Evolutionary conservation across 129 eudicot species (phyloP), one percentile per base, ranked within the genome.

Genomic region (Heracleum sosnowskyi): DNA sequence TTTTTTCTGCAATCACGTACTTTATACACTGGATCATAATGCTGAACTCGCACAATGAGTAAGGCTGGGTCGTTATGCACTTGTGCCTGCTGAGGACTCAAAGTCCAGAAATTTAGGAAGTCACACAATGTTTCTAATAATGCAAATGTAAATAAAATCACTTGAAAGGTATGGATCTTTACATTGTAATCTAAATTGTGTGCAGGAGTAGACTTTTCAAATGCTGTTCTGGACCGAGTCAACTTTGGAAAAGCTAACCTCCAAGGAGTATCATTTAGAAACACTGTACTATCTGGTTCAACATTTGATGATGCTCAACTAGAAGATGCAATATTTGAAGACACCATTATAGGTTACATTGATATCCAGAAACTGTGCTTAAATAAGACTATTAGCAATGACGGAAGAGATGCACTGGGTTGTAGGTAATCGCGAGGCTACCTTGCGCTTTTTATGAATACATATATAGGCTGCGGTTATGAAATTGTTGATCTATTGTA

Each of bases 231-330:
- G 45, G 98, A 94, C 77, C 85, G 98, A 45, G 98, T 91, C 34
- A 90, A 87, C 83, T 95, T 95, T 29, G 91, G 78, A 69, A 91
- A 91, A 83, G 98, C 97, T 17, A 80, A 95, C 79, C 92, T 95
- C 64, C 70, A 77, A 45, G 97, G 98, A 77, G 98, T 92, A 8
- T 66, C 88, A 39, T 91, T 95, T 64, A 95, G 77, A 80, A 95
- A 95, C 87, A 90, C 98, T 10, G 98, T 95, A 29, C 83, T 95
- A 79, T 95, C 98, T 1, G 98, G 98, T 37, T 91, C 98, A 45
- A 94, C 98, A 36, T 94, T 91, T 69, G 84, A 84, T 11, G 93
- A 83, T 1, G 98, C 98, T 51, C 90, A 94, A 70, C 89, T 94
- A 29, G 82, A 91, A 83, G 96, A 87, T 66, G 98, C 79, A 22